A percentile compares a stretch with the other conserved stretches of the same genome.
Conservation (phyloP, 352 stramenopile genomes). For the Peronospora destructor region DNA sequence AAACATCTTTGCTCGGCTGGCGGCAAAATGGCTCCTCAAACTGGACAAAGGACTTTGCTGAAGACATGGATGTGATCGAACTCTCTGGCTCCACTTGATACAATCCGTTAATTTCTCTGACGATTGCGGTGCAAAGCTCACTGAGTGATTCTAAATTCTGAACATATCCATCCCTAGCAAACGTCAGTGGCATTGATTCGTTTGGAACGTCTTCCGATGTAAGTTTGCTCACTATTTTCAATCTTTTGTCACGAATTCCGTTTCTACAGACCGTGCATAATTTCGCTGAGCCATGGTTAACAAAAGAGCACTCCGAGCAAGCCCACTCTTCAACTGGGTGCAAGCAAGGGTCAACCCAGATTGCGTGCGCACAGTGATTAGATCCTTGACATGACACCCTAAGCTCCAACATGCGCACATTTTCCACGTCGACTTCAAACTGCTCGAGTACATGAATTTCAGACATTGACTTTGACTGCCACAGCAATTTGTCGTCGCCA, state of each 20-base stretch:
- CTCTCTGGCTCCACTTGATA: constrained; percentile 20
- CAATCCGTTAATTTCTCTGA: constrained; percentile 28
- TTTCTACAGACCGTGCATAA: constrained; percentile 46
- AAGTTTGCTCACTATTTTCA: neutral
- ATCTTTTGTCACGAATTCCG: constrained; percentile 20
- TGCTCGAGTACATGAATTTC: constrained; percentile 32
- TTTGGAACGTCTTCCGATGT: neutral
- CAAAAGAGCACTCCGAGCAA: constrained; percentile 54
- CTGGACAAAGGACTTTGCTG: constrained; percentile 14
- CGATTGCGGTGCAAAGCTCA: constrained; percentile 24
- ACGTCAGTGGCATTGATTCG: neutral
- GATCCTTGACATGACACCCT: constrained; percentile 60
- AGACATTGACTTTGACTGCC: constrained; percentile 63
- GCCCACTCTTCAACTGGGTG: constrained; percentile 63
- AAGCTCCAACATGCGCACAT: constrained; percentile 74
- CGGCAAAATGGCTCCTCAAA: constrained; percentile 79
- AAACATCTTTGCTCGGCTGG: constrained; percentile 51
- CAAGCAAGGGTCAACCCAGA: constrained; percentile 76
- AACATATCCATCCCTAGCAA: neutral
- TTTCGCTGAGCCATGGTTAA: constrained; percentile 57
- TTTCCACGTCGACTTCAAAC: constrained; percentile 52
- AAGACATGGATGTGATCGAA: neutral
- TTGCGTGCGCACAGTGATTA: constrained; percentile 70
- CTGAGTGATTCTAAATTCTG: constrained; percentile 7
- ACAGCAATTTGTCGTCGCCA: constrained; percentile 60